Percentiles rank a stretch among this genome's conserved stretches.
These are phyloP conservation scores for Thymus mandschuricus DNA, from an alignment of 257 asterid species.

Conservation along the genomic window DNA sequence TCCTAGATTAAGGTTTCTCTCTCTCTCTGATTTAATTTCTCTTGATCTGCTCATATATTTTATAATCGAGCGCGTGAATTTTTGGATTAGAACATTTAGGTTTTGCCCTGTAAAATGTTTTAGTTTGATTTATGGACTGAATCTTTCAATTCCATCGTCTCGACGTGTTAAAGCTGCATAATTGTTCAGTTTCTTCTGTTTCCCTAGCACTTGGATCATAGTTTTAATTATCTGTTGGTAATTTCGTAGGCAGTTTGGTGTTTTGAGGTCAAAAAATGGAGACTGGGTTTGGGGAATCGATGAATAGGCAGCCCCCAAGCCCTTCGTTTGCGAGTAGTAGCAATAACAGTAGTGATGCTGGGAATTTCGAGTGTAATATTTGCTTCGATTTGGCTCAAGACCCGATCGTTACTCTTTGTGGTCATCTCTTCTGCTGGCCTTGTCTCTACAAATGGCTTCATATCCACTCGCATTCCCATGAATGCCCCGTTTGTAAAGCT, in stretches of 20 bases:
- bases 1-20: constrained; percentile 25
- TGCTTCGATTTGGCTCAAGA: constrained; percentile 75
- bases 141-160: not conserved
- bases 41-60: constrained; percentile 4
- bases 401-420: constrained; percentile 70
- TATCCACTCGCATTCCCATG: constrained; percentile 51
- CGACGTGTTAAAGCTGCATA: not conserved
- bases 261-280: constrained; percentile 43
- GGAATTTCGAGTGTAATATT: constrained; percentile 72
- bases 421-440: constrained; percentile 81
- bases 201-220: not conserved
- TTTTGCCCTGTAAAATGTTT: not conserved
- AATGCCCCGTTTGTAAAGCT: constrained; percentile 79
- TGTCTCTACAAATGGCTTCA: constrained; percentile 74
- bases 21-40: not conserved
- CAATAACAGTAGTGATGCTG: constrained; percentile 57
- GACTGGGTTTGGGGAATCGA: constrained; percentile 64
- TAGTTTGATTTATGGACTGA: constrained; percentile 9
- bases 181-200: not conserved
- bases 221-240: not conserved
- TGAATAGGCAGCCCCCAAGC: constrained; percentile 49
- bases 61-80: constrained; percentile 7
- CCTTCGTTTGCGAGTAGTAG: constrained; percentile 47
- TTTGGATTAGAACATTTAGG: constrained; percentile 2
- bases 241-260: constrained; percentile 25